Conservation (phyloP, 1,284 basidiomycete species). For the Cutaneotrichosporon spelunceum region DNA sequence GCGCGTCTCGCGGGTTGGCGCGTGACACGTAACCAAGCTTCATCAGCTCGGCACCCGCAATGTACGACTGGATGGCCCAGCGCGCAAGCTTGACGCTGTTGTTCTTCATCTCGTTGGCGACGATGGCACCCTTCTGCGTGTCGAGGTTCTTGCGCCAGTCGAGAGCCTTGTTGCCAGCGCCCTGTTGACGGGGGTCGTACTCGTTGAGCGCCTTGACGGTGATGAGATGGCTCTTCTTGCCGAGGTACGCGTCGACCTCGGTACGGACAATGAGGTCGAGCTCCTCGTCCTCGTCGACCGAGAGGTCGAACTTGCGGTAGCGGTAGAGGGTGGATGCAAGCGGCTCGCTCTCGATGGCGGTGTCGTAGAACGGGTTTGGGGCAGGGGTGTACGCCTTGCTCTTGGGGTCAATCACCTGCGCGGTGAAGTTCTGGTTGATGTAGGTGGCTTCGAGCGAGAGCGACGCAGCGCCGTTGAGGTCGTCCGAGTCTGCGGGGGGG, state of each 20-base stretch:
- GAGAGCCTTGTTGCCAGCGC: constrained; percentile 62
- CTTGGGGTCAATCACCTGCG: constrained; percentile 83
- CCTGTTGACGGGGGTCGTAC: constrained; percentile 87
- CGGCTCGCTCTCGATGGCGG: constrained; percentile 82
- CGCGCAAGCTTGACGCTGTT: constrained; percentile 97
- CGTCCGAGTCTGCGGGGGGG: constrained; percentile 80
- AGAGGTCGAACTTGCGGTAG: constrained; percentile 93
- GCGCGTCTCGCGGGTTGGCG: constrained; percentile 87
- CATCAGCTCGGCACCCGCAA: constrained; percentile 94
- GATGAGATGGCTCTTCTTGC: constrained; percentile 60
- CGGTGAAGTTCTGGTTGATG: constrained; percentile 98
- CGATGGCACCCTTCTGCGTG: constrained; percentile 93
- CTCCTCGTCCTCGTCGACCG: constrained; percentile 79
- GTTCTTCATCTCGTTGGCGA: constrained; percentile 99
- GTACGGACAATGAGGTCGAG: constrained; percentile 90
- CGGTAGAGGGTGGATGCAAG: constrained; percentile 93
- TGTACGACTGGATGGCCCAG: constrained; percentile 92
- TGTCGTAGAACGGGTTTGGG: constrained; percentile 93
- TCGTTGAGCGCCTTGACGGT: constrained; percentile 97
- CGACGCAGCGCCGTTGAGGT: constrained; percentile 86
- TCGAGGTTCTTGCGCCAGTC: constrained; percentile 98
- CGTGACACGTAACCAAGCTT: constrained; percentile 96
- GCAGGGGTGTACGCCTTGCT: constrained; percentile 60
- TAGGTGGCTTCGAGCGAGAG: constrained; percentile 97
- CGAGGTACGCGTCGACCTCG: constrained; percentile 87